A percentile compares a stretch with the other conserved stretches of the same genome.
Evolutionary conservation across 2,329 filamentous ascomycete species (phyloP).

Genomic region (Pestalotiopsis fici): DNA sequence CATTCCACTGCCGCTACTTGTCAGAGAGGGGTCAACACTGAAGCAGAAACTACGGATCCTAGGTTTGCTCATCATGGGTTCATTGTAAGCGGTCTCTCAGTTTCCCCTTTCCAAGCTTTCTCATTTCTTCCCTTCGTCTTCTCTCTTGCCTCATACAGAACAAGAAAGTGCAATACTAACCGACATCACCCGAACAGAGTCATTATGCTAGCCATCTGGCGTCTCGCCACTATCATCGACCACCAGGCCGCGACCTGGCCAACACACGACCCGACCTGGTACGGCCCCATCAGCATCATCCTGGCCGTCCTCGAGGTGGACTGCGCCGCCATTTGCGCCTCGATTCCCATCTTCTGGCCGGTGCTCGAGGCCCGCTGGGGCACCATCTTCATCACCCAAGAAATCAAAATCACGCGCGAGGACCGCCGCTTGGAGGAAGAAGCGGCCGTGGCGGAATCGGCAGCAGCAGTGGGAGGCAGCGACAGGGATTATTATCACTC

Average conservation of each 20-base stretch:
- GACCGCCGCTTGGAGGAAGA: conserved; percentile 23
- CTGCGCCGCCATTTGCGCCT: conserved; percentile 25
- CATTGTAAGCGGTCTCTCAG: background rate
- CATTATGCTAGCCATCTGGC: conserved; percentile 31
- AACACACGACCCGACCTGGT: conserved; percentile 34
- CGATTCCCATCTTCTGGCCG: conserved; percentile 30
- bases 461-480: background rate
- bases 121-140: background rate
- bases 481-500: background rate
- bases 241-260: conserved; percentile 30
- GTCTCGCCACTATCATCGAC: conserved; percentile 28
- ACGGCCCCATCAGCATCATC: conserved; percentile 27
- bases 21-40: background rate
- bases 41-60: conserved; percentile 5
- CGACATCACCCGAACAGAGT: conserved; percentile 17
- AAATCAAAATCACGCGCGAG: conserved; percentile 25
- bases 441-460: conserved; percentile 6
- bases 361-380: conserved; percentile 23
- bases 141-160: background rate
- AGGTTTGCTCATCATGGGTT: conserved; percentile 8
- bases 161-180: background rate
- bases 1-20: conserved; percentile 7
- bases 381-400: conserved; percentile 28
- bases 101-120: background rate
- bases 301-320: conserved; percentile 26